Percentiles rank a stretch among this genome's conserved stretches.
Evolutionary conservation across 2,329 filamentous ascomycete species (phyloP).

Genomic region (Parastagonospora nodorum): DNA sequence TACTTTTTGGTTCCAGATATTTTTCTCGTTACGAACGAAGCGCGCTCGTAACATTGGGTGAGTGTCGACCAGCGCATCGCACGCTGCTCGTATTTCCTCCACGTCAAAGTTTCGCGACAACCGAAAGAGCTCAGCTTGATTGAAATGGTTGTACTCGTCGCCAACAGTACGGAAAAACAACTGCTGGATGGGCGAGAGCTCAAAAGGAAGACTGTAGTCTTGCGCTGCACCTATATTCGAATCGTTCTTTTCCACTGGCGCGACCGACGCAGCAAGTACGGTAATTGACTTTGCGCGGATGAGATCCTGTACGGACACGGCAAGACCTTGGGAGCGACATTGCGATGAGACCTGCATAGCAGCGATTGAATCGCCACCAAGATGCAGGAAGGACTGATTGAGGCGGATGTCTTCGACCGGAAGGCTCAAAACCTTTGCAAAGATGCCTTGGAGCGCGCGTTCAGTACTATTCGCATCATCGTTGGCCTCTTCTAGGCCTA

Average conservation of each 20-base stretch:
- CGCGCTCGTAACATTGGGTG: constrained; percentile 50
- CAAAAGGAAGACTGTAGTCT: constrained; percentile 32
- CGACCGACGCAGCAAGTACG: constrained; percentile 27
- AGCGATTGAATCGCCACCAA: constrained; percentile 44
- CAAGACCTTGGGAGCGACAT: constrained; percentile 35
- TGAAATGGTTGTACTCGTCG: constrained; percentile 35
- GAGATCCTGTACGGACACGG: constrained; percentile 40
- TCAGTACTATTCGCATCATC: constrained; percentile 24
- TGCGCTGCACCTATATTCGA: constrained; percentile 4
- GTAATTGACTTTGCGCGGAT: constrained; percentile 40
- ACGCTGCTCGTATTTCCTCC: constrained; percentile 31
- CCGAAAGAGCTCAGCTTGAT: constrained; percentile 38
- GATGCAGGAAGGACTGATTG: constrained; percentile 41
- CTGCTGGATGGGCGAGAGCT: constrained; percentile 37
- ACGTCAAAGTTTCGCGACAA: constrained; percentile 28
- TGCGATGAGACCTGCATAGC: constrained; percentile 44
- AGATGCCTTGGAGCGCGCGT: constrained; percentile 35
- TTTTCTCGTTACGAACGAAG: constrained; percentile 34
- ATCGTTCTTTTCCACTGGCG: constrained; percentile 10
- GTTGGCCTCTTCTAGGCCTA: constrained; percentile 21
- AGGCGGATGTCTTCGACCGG: constrained; percentile 32
- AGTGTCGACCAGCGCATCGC: constrained; percentile 37
- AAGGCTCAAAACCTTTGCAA: constrained; percentile 37
- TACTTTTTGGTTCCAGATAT: constrained; percentile 42
- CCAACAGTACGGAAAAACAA: constrained; percentile 37